Evolutionary conservation across 371 early-diverging fungal genomes (phyloP), one percentile per base, ranked within the genome.

Genomic region (Catenaria anguillulae): DNA sequence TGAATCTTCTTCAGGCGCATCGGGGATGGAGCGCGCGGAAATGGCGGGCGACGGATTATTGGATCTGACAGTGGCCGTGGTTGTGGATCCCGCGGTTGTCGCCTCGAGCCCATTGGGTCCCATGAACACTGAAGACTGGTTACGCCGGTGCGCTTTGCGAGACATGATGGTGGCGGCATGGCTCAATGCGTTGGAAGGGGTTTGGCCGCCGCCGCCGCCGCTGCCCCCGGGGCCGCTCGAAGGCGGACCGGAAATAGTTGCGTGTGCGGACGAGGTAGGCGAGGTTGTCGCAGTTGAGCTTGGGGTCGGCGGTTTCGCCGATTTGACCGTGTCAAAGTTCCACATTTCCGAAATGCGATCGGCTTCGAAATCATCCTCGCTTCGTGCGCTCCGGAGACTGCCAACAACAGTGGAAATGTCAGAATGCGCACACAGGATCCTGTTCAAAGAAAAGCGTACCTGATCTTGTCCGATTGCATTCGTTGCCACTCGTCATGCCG

Each of bases 401-500:
- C n/a, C n/a, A n/a, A n/a, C n/a, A n/a, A n/a, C n/a, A n/a, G n/a
- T n/a, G n/a, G n/a, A n/a, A n/a, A n/a, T n/a, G n/a, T n/a, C n/a
- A n/a, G n/a, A n/a, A n/a, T n/a, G n/a, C n/a, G n/a, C n/a, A n/a
- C n/a, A n/a, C n/a, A n/a, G n/a, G n/a, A n/a, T n/a, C n/a, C n/a
- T n/a, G n/a, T n/a, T n/a, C n/a, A 48, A 8, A 26, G 29, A 29
- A 10, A 0, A 10, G 31, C 26, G 31, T 31, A 50, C 52, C 52
- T 50, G 29, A 50, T 50, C 52, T 26, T 50, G 52, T 50, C 52
- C 29, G 52, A 6, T 23, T 50, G 52, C 31, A 21, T 15, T 2
- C 52, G 54, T 33, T 61, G 50, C 68, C 66, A 66, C 33, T 63
- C 60, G 24, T 60, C 37, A 54, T 67, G 55, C 29, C 68, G 55